These are phyloP conservation scores for Prunus mume DNA, from an alignment of 306 rosid species.

Conservation along the genomic window DNA sequence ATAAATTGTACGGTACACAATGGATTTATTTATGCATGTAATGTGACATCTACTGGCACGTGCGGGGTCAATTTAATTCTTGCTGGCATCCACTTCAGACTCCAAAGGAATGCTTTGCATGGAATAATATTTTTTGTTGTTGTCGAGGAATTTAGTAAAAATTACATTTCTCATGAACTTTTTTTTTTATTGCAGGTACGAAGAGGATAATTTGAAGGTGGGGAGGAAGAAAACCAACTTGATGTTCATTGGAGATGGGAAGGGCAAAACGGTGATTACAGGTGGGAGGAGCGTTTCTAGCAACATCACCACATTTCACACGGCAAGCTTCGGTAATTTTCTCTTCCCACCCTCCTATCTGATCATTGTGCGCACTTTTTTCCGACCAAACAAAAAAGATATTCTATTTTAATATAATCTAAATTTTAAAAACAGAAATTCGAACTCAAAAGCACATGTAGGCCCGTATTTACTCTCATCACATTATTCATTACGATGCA, in stretches of 20 bases:
- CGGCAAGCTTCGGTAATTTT: conserved; percentile 73
- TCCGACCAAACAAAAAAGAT: fast-evolving
- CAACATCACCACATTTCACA: conserved; percentile 80
- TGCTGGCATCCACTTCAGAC: not conserved
- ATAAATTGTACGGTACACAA: not conserved
- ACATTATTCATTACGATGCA: not conserved
- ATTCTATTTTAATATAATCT: no score
- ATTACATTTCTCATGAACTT: no score
- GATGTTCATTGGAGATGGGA: conserved; percentile 92
- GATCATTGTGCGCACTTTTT: no score
- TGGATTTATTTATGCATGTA: not conserved
- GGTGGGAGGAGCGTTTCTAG: conserved; percentile 45
- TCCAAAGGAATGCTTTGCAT: not conserved
- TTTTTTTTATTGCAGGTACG: conserved; percentile 41
- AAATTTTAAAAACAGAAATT: fast-evolving
- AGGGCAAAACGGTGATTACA: conserved; percentile 64
- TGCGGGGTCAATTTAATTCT: not conserved
- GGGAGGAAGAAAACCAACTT: conserved; percentile 80
- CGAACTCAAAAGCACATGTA: not conserved
- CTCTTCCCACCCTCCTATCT: not conserved
- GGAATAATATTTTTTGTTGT: not conserved
- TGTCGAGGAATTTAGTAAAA: not conserved
- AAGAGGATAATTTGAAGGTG: conserved; percentile 75
- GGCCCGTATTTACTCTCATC: not conserved
- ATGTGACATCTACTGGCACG: not conserved